A percentile compares a stretch with the other conserved stretches of the same genome.
These are phyloP conservation scores for Phoenix roebelenii DNA, from an alignment of 176 grass and related monocot genomes.

Conservation along the genomic window DNA sequence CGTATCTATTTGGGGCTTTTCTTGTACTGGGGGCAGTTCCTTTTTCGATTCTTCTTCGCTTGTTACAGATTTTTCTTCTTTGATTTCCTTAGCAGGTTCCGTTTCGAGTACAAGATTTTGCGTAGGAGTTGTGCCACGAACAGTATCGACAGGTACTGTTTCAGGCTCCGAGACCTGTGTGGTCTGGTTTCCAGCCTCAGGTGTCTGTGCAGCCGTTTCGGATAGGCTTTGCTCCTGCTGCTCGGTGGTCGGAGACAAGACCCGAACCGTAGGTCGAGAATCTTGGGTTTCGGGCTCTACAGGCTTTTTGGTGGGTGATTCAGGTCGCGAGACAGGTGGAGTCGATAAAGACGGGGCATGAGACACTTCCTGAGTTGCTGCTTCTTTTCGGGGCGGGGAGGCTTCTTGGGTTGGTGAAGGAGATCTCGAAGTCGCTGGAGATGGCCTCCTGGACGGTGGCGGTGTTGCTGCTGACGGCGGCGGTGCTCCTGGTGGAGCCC, in stretches of 20 bases:
- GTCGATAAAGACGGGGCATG: neutral
- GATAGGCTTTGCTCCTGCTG: neutral
- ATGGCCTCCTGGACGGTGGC: slow-evolving; percentile 20
- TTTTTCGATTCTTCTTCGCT: neutral
- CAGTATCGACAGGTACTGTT: slow-evolving; percentile 16
- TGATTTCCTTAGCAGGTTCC: neutral
- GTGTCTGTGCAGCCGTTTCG: slow-evolving; percentile 1
- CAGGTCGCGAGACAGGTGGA: neutral
- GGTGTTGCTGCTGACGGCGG: neutral
- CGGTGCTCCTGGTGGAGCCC: no score
- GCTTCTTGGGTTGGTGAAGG: neutral
- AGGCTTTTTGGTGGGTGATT: slow-evolving; percentile 2
- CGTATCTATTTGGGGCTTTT: neutral
- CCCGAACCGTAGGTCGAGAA: no score
- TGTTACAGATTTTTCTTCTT: no score
- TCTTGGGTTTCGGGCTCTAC: slow-evolving; percentile 1
- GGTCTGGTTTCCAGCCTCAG: neutral
- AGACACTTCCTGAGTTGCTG: slow-evolving; percentile 12
- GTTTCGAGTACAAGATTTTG: neutral
- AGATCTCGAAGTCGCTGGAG: neutral
- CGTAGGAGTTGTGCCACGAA: neutral
- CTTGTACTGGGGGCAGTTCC: neutral
- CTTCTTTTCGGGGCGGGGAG: neutral
- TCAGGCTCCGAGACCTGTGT: slow-evolving; percentile 8
- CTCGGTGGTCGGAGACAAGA: neutral